Evolutionary conservation across 2,329 filamentous ascomycete species (phyloP).

Genomic region (Aspergillus persii): DNA sequence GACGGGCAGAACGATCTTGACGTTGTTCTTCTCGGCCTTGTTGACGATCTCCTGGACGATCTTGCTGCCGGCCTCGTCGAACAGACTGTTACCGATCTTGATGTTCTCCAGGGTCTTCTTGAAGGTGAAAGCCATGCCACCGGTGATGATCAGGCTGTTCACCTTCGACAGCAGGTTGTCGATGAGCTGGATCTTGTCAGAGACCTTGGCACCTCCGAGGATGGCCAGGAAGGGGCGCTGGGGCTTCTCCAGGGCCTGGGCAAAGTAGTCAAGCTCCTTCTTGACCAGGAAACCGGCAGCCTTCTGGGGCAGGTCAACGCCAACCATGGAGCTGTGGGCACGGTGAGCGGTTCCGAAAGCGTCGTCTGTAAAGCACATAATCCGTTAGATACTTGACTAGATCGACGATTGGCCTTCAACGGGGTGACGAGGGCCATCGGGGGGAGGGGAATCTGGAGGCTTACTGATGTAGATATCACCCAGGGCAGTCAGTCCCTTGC

Average conservation of each 20-base stretch:
- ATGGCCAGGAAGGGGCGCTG: constrained; percentile 97
- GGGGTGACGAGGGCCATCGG: neutral
- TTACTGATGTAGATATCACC: constrained; percentile 95
- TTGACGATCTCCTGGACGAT: constrained; percentile 82
- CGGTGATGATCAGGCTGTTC: constrained; percentile 93
- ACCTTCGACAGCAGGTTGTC: constrained; percentile 99
- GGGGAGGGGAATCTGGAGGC: constrained; percentile 31
- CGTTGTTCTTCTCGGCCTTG: constrained; percentile 95
- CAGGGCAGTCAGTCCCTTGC: constrained; percentile 89
- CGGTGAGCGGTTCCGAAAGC: constrained; percentile 98
- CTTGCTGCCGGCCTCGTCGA: constrained; percentile 91
- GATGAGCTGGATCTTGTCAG: constrained; percentile 99
- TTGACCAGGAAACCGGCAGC: constrained; percentile 98
- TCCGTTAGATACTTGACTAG: neutral
- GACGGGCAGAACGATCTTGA: constrained; percentile 89
- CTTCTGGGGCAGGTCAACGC: constrained; percentile 91
- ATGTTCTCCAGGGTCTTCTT: constrained; percentile 96
- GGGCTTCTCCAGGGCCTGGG: constrained; percentile 88
- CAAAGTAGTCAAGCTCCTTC: constrained; percentile 99
- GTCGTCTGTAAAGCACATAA: constrained; percentile 62
- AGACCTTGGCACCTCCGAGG: constrained; percentile 96
- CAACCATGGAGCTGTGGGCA: constrained; percentile 99
- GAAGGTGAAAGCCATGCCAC: constrained; percentile 99
- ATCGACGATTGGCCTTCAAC: neutral
- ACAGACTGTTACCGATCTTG: constrained; percentile 85